Percentiles rank a stretch among this genome's conserved stretches.
Conservation (phyloP, 83 land plant genomes). For the Thuja plicata region DNA sequence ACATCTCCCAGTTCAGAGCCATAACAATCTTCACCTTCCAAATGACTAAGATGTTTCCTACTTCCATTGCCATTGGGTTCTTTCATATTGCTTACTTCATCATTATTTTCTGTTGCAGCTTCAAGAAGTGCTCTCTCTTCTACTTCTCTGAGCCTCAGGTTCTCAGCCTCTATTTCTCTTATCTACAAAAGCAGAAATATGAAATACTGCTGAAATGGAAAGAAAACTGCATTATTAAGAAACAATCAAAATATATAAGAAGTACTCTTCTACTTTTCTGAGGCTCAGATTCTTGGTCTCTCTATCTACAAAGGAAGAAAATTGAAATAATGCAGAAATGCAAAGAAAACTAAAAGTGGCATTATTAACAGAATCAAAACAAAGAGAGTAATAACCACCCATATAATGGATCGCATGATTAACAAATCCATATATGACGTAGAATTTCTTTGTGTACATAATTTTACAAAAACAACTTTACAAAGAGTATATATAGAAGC, state of each 20-base stretch:
- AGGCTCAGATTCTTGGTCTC: neutral
- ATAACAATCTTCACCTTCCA: constrained; percentile 4
- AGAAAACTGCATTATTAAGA: neutral
- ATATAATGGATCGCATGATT: neutral
- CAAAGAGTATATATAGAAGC: neutral
- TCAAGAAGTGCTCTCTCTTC: constrained; percentile 16
- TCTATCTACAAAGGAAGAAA: constrained; percentile 2
- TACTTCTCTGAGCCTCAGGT: neutral
- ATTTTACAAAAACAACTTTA: neutral
- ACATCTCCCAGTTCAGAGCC: constrained; percentile 3
- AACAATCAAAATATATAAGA: neutral
- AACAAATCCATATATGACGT: neutral
- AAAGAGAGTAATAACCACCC: neutral
- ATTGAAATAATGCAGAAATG: neutral
- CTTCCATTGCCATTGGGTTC: neutral
- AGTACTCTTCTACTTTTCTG: constrained; percentile 5
- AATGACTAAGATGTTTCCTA: neutral
- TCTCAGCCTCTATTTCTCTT: constrained; percentile 11
- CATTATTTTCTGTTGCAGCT: neutral
- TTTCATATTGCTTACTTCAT: neutral
- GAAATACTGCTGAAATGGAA: neutral
- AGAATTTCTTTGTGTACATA: neutral
- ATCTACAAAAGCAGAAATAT: constrained; percentile 3
- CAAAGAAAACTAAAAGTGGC: neutral
- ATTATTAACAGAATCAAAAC: neutral